Evolutionary conservation across 2,329 filamentous ascomycete species (phyloP), one percentile per base, ranked within the genome.

Genomic region (Xylariaceae sp.): DNA sequence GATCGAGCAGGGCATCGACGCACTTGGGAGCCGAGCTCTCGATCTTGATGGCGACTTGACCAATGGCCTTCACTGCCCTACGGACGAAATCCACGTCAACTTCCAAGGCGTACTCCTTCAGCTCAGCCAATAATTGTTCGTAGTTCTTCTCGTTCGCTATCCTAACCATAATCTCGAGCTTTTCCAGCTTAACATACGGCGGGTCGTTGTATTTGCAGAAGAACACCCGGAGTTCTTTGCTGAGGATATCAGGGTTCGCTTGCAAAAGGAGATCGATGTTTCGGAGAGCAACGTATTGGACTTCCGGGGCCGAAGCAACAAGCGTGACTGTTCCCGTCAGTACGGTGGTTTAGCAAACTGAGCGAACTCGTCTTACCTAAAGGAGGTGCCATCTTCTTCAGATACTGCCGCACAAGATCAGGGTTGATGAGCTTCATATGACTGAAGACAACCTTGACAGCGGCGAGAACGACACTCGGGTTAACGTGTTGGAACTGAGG

Each of bases 131-230:
- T 30, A 99, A 81, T 72, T 97, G 94, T 71, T 99, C 94, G 61
- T 93, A 93, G 72, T 97, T 99, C 72, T 88, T 89, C 67, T 97
- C 92, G 76, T 97, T 97, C 62, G 93, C 91, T 86, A 99, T 97
- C 74, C 94, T 88, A 52, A 99, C 93, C 94, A 99, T 97, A 64
- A 97, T 97, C 73, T 99, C 94, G 53, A 99, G 84, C 73, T 99
- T 99, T 72, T 96, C 89, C 61, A 99, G 86, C 75, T 99, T 99
- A 69, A 99, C 87, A 73, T 99, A 99, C 18, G 92, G 92, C 1
- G 94, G 93, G 68, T 99, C 94, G 73, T 97, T 97, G 79, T 99
- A 99, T 77, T 99, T 99, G 87, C 94, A 99, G 78, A 99, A 99
- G 78, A 99, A 99, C 7, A 99, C 94, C 50, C 94, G 86, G 70